phyloP scores from a whole-genome alignment of 768 basidiomycete genomes.

The Tubosaeta sp. region DNA sequence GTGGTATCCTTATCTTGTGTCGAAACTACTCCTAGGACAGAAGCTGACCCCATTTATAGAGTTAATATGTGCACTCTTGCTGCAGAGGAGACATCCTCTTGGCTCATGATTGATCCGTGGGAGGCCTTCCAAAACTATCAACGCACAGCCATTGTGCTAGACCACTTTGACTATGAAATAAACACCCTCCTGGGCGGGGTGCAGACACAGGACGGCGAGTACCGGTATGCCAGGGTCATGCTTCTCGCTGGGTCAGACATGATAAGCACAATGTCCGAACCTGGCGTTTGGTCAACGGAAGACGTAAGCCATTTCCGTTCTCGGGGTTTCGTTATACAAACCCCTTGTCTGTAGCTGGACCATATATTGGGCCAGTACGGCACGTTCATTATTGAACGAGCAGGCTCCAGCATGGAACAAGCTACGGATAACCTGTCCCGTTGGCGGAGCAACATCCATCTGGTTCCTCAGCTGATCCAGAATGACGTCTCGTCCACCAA shows the following conservation, averaged over 20 bases:
- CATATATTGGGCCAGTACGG: conserved; percentile 96
- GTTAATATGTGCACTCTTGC: conserved; percentile 88
- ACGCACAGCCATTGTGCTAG: conserved; percentile 93
- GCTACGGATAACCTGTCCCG: conserved; percentile 70
- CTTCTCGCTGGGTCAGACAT: conserved; percentile 97
- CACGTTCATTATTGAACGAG: conserved; percentile 90
- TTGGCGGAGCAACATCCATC: conserved; percentile 81
- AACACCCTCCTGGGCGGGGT: conserved; percentile 84
- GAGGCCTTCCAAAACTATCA: conserved; percentile 95
- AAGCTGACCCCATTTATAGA: conserved; percentile 40
- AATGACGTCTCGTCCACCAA: conserved; percentile 98
- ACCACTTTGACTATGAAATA: conserved; percentile 95
- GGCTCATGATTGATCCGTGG: conserved; percentile 99
- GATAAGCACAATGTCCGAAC: conserved; percentile 97
- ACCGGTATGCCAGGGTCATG: conserved; percentile 78
- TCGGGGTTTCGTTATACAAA: conserved; percentile 8
- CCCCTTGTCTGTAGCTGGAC: conserved; percentile 60
- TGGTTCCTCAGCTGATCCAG: conserved; percentile 92
- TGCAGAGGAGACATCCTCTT: conserved; percentile 83
- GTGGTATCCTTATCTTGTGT: conserved; percentile 1
- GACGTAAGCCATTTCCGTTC: conserved; percentile 61
- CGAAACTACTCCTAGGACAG: conserved; percentile 3
- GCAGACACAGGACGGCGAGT: conserved; percentile 66
- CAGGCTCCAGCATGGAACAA: conserved; percentile 88
- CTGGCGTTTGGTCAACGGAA: conserved; percentile 92